These are phyloP conservation scores for Pseudocercospora pini-densiflorae DNA, from an alignment of 2,329 filamentous ascomycete species.

Conservation along the genomic window DNA sequence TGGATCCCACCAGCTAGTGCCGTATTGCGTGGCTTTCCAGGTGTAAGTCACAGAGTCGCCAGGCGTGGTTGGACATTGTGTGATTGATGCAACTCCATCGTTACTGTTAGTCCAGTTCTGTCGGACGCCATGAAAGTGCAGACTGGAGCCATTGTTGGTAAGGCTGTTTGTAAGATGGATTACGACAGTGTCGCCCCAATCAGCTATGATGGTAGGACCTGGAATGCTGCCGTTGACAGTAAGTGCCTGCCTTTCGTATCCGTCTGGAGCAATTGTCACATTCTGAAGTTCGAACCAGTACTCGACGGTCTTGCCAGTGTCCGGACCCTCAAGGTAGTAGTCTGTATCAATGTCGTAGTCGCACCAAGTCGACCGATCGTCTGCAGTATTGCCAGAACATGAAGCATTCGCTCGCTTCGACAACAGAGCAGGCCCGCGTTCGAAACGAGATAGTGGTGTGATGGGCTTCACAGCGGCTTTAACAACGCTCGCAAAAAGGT, in stretches of 20 bases:
- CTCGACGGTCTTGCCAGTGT: constrained; percentile 42
- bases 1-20: constrained; percentile 48
- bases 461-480: too few species aligned
- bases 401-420: too few species aligned
- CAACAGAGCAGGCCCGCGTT: too few species aligned
- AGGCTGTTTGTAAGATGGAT: constrained; percentile 55
- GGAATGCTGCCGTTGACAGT: constrained; percentile 69
- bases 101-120: constrained; percentile 45
- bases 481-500: too few species aligned
- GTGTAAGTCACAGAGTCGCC: constrained; percentile 58
- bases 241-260: constrained; percentile 36
- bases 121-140: constrained; percentile 66
- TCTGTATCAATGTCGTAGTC: too few species aligned
- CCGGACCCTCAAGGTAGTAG: constrained; percentile 36
- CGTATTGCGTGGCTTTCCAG: constrained; percentile 57
- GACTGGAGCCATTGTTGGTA: constrained; percentile 60
- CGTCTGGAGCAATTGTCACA: constrained; percentile 47
- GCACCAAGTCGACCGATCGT: too few species aligned
- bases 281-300: constrained; percentile 42
- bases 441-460: too few species aligned
- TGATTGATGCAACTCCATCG: constrained; percentile 54
- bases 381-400: too few species aligned
- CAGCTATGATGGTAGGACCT: constrained; percentile 58
- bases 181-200: constrained; percentile 44
- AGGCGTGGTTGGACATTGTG: constrained; percentile 51